A percentile compares a stretch with the other conserved stretches of the same genome.
Conservation (phyloP, 2,329 filamentous ascomycete species). For the Sclerotinia trifoliorum region DNA sequence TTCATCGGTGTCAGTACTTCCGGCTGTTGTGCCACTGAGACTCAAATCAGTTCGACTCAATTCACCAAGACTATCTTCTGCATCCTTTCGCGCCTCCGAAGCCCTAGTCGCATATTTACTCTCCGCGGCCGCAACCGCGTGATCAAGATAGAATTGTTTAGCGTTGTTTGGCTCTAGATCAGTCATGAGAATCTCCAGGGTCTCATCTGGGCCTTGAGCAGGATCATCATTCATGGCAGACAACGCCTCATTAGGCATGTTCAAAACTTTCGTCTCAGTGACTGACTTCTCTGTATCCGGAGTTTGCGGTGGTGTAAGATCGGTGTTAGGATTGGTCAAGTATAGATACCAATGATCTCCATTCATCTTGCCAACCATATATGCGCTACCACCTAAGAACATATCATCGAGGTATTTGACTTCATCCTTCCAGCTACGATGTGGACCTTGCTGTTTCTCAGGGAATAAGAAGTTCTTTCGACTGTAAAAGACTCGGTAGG, state of each 20-base stretch:
- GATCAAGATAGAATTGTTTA: conserved; percentile 71
- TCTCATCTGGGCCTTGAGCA: conserved; percentile 61
- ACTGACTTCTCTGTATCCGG: conserved; percentile 54
- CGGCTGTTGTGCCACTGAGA: conserved; percentile 45
- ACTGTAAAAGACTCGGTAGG: conserved; percentile 97
- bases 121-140: conserved; percentile 88
- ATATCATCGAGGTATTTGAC: conserved; percentile 89
- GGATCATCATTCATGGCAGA: conserved; percentile 28
- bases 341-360: conserved; percentile 99
- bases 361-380: conserved; percentile 99
- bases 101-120: conserved; percentile 70
- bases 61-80: conserved; percentile 58
- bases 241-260: conserved; percentile 41
- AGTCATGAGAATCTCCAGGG: conserved; percentile 71
- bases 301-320: conserved; percentile 78
- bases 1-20: conserved; percentile 49
- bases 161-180: conserved; percentile 67
- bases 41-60: conserved; percentile 49
- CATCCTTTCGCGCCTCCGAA: conserved; percentile 59
- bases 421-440: conserved; percentile 97
- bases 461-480: conserved; percentile 98
- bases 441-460: conserved; percentile 87
- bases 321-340: conserved; percentile 80
- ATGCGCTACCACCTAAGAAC: conserved; percentile 89
- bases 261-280: conserved; percentile 39